These are phyloP conservation scores for Aureobasidium sp. DNA, from an alignment of 2,329 filamentous ascomycete species.

Conservation along the genomic window DNA sequence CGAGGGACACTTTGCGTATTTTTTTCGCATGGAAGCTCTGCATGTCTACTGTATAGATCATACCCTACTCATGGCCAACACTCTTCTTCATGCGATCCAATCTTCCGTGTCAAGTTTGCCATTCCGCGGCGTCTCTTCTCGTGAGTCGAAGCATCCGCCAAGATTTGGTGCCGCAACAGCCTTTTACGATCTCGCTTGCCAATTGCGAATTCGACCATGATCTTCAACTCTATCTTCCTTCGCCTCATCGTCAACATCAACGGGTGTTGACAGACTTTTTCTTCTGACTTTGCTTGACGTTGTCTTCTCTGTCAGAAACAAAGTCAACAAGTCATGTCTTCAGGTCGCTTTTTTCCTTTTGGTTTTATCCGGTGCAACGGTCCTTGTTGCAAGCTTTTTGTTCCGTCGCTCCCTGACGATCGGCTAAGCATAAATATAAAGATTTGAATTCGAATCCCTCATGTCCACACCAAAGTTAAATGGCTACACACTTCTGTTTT, in stretches of 20 bases:
- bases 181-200: not conserved
- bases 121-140: not conserved
- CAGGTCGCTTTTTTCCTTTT: too few species aligned
- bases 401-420: not conserved
- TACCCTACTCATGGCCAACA: not conserved
- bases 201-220: not conserved
- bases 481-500: not conserved
- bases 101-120: too few species aligned
- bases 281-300: not conserved
- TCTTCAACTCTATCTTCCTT: not conserved
- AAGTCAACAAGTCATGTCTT: not conserved
- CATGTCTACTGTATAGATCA: not conserved
- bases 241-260: not conserved
- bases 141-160: not conserved
- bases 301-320: not conserved
- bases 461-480: not conserved
- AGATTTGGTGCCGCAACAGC: not conserved
- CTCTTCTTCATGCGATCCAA: not conserved
- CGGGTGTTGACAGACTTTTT: not conserved
- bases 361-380: not conserved
- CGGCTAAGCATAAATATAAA: not conserved
- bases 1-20: not conserved
- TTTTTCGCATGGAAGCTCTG: too few species aligned
- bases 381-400: too few species aligned
- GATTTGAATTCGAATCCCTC: not conserved